Evolutionary conservation across 2,329 filamentous ascomycete species (phyloP).

Genomic region (Calonectria naviculata): DNA sequence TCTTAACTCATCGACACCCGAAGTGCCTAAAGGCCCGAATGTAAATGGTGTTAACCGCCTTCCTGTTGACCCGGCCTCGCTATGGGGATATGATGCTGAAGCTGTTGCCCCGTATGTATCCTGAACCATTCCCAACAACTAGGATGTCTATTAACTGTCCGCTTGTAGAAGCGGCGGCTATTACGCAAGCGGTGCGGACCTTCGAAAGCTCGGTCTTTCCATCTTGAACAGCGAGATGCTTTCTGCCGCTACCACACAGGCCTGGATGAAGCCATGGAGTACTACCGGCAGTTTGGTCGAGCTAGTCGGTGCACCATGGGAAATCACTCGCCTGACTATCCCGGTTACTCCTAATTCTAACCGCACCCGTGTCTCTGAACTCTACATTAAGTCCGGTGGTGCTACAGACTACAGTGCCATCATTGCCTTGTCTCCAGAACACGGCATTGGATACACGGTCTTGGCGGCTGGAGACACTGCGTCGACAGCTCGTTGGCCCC

Average conservation of each 20-base stretch:
- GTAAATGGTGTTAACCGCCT: not conserved
- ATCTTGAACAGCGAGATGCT: not conserved
- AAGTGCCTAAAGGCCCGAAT: not conserved
- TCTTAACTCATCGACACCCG: not conserved
- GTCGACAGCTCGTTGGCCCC: not conserved
- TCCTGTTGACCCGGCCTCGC: not conserved
- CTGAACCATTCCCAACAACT: not conserved
- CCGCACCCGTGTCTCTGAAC: conserved; percentile 50
- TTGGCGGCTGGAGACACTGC: conserved; percentile 24
- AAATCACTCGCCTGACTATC: conserved; percentile 51
- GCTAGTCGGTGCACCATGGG: conserved; percentile 52
- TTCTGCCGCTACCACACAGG: conserved; percentile 38
- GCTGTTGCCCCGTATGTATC: not conserved
- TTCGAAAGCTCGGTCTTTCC: not conserved
- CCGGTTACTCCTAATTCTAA: conserved; percentile 28
- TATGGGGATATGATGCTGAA: not conserved
- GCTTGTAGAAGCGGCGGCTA: not conserved
- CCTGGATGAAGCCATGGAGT: conserved; percentile 53
- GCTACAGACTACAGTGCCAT: conserved; percentile 50
- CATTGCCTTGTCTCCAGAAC: conserved; percentile 55
- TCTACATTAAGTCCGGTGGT: conserved; percentile 58
- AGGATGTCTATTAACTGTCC: not conserved
- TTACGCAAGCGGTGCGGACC: not conserved
- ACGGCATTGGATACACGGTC: conserved; percentile 43
- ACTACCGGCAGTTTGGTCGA: conserved; percentile 52